A percentile compares a stretch with the other conserved stretches of the same genome.
phyloP scores from a whole-genome alignment of 371 early-diverging fungal genomes.

The Amoeboaphelidium occidentale region DNA sequence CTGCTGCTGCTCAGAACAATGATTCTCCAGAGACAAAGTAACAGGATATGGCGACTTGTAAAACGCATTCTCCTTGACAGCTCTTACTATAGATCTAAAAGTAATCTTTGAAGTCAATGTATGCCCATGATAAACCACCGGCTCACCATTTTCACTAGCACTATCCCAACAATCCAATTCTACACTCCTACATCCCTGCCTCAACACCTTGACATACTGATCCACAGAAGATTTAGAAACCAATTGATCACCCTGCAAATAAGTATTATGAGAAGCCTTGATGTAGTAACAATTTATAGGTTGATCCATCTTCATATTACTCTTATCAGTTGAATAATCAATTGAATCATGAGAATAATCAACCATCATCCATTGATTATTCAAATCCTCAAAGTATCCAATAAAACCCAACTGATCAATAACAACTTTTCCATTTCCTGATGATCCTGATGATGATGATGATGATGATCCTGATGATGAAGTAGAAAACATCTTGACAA shows the following conservation, averaged over 20 bases:
- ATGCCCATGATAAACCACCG: constrained; percentile 49
- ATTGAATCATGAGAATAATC: too few relatives aligned
- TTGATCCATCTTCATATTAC: constrained; percentile 21
- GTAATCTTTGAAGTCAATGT: constrained; percentile 44
- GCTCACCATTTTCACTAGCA: constrained; percentile 38
- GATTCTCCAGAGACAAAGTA: constrained; percentile 51
- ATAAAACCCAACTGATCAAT: too few relatives aligned
- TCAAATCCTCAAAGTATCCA: too few relatives aligned
- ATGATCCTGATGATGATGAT: too few relatives aligned
- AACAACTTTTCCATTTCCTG: too few relatives aligned
- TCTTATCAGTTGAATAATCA: too few relatives aligned
- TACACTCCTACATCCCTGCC: constrained; percentile 54
- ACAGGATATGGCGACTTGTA: constrained; percentile 44
- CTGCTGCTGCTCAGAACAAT: constrained; percentile 42
- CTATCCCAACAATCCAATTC: constrained; percentile 82
- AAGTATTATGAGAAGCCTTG: constrained; percentile 59
- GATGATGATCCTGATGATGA: too few relatives aligned
- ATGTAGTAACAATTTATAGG: constrained; percentile 49
- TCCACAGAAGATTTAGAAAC: constrained; percentile 42
- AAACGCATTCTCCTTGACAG: constrained; percentile 51
- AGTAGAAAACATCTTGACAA: too few relatives aligned
- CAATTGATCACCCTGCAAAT: constrained; percentile 45
- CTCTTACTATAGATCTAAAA: constrained; percentile 47
- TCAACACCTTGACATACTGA: constrained; percentile 47
- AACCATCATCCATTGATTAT: too few relatives aligned